Evolutionary conservation across 805 yeast genomes (phyloP).

Genomic region (Kregervanrija delftensis): DNA sequence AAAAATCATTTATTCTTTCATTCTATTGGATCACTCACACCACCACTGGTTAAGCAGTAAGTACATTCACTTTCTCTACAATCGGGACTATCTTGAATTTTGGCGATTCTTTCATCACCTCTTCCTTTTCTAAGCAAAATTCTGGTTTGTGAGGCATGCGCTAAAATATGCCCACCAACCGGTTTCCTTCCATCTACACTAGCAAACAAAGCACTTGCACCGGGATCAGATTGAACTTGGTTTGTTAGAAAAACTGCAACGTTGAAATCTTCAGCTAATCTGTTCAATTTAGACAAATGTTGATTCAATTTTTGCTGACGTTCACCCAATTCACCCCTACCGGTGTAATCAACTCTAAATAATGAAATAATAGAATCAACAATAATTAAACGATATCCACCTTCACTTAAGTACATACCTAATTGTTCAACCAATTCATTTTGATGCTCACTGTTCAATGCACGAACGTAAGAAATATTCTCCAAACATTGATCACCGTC

Average conservation of each 20-base stretch:
- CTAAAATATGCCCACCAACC: slow-evolving; percentile 77
- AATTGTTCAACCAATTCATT: slow-evolving; percentile 63
- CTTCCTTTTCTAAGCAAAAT: slow-evolving; percentile 66
- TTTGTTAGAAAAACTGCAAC: slow-evolving; percentile 70
- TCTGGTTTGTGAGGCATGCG: slow-evolving; percentile 77
- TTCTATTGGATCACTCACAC: slow-evolving; percentile 28
- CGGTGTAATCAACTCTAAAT: slow-evolving; percentile 71
- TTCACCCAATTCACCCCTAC: slow-evolving; percentile 72
- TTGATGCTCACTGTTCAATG: slow-evolving; percentile 64
- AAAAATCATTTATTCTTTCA: slow-evolving; percentile 35
- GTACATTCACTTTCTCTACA: slow-evolving; percentile 78
- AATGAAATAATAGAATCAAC: slow-evolving; percentile 76
- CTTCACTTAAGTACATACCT: slow-evolving; percentile 60
- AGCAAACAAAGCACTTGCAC: slow-evolving; percentile 72
- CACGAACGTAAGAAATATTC: slow-evolving; percentile 64
- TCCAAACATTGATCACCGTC: slow-evolving; percentile 66
- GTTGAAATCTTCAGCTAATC: slow-evolving; percentile 73
- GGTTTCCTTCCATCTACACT: slow-evolving; percentile 82
- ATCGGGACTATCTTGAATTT: slow-evolving; percentile 74
- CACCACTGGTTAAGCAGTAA: slow-evolving; percentile 53
- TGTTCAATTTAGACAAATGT: slow-evolving; percentile 42
- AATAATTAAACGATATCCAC: slow-evolving; percentile 52
- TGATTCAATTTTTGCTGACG: slow-evolving; percentile 64
- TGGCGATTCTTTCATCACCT: slow-evolving; percentile 76
- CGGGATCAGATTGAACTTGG: slow-evolving; percentile 81